Evolutionary conservation across 306 rosid genomes (phyloP).

Genomic region (Quercus ilex): DNA sequence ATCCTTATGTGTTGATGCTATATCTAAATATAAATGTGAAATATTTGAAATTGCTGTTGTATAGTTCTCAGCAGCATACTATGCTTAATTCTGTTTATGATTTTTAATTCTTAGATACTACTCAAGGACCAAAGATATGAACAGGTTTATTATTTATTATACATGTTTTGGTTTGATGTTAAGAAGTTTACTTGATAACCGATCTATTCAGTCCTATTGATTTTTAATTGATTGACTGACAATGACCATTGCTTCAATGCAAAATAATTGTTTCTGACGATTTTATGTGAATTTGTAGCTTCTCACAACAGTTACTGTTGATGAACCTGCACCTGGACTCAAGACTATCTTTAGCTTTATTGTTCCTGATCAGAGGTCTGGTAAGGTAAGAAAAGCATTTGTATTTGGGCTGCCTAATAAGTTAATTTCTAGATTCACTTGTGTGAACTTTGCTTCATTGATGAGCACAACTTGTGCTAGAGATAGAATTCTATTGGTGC

Average conservation of each 20-base stretch:
- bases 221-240: neutral
- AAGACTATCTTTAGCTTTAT: slow-evolving; percentile 81
- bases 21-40: neutral
- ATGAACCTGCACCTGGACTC: slow-evolving; percentile 90
- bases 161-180: neutral
- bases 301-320: slow-evolving; percentile 75
- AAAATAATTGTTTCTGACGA: slow-evolving; percentile 8
- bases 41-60: neutral
- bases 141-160: neutral
- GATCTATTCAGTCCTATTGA: neutral
- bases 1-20: neutral
- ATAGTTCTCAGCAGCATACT: neutral
- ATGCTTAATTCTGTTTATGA: neutral
- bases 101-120: neutral
- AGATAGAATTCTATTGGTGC: neutral
- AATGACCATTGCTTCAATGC: too few relatives aligned
- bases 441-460: neutral
- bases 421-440: neutral
- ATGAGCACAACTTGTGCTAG: neutral
- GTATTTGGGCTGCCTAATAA: neutral
- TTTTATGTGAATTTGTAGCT: slow-evolving; percentile 41
- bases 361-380: slow-evolving; percentile 89
- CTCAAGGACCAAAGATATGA: neutral
- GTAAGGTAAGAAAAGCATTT: slow-evolving; percentile 53
- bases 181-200: neutral